phyloP scores from a whole-genome alignment of 768 basidiomycete species.

The Lentinula detonsa region DNA sequence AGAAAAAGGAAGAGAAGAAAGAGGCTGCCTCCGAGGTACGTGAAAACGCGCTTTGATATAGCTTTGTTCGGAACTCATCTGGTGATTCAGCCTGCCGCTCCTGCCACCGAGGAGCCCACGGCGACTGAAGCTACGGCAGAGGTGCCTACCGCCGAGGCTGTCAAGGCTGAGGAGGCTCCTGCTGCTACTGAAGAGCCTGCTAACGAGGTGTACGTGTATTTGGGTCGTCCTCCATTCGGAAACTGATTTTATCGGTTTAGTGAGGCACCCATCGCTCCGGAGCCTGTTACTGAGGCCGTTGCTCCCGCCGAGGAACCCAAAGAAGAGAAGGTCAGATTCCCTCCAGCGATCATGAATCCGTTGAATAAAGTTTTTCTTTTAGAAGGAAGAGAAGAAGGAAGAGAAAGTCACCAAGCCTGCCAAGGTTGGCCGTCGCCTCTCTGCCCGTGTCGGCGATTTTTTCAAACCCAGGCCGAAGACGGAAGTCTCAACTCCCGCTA shows the following conservation, averaged over 20 bases:
- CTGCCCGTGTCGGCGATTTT: constrained; percentile 75
- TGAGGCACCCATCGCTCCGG: constrained; percentile 19
- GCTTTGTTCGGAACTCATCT: background rate
- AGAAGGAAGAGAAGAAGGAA: constrained; percentile 44
- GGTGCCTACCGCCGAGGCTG: constrained; percentile 38
- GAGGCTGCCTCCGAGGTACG: constrained; percentile 61
- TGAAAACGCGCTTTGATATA: background rate
- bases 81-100: constrained; percentile 16
- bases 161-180: constrained; percentile 10
- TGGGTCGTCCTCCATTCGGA: background rate
- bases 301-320: constrained; percentile 50
- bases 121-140: constrained; percentile 19
- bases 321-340: constrained; percentile 51
- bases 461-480: constrained; percentile 72
- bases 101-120: constrained; percentile 30
- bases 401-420: constrained; percentile 38
- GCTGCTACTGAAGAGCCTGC: constrained; percentile 48
- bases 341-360: background rate
- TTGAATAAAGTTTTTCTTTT: background rate
- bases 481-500: constrained; percentile 62
- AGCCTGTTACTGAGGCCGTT: constrained; percentile 23
- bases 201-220: constrained; percentile 41
- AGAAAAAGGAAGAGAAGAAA: constrained; percentile 70
- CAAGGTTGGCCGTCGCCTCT: constrained; percentile 80
- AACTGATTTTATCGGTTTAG: background rate